These are phyloP conservation scores for Talaromyces sp. DNA, from an alignment of 2,329 filamentous ascomycete species.

Conservation along the genomic window DNA sequence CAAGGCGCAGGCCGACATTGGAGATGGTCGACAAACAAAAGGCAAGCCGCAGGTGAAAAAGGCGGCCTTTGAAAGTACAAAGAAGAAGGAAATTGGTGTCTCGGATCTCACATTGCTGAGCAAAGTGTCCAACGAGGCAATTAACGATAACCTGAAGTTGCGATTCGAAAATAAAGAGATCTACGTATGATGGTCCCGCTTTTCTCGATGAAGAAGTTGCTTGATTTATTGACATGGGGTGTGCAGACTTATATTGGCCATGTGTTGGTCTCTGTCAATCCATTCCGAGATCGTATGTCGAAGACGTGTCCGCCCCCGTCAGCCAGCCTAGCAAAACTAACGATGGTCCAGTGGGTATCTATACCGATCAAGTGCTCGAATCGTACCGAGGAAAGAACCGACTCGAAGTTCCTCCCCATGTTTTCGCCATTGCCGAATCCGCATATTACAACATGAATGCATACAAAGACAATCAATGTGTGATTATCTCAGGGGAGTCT, in stretches of 20 bases:
- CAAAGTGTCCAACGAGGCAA: constrained; percentile 98
- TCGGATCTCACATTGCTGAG: constrained; percentile 95
- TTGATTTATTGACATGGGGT: neutral
- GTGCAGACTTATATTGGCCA: constrained; percentile 93
- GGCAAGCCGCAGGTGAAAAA: constrained; percentile 76
- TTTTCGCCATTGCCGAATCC: constrained; percentile 94
- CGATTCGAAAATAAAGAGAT: constrained; percentile 96
- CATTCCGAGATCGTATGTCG: constrained; percentile 75
- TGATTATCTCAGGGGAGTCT: constrained; percentile 98
- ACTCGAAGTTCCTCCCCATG: constrained; percentile 86
- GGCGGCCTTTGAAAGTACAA: constrained; percentile 88
- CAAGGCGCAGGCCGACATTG: constrained; percentile 36
- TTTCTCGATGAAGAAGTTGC: constrained; percentile 1
- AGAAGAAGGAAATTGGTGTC: constrained; percentile 99
- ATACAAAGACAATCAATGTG: constrained; percentile 97
- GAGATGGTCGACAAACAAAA: constrained; percentile 39
- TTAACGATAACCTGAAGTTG: constrained; percentile 98
- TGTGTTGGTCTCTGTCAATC: constrained; percentile 98
- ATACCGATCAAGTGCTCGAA: constrained; percentile 88
- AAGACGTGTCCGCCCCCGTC: neutral
- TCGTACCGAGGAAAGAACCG: constrained; percentile 97
- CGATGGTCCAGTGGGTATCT: constrained; percentile 69
- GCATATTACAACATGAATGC: constrained; percentile 99
- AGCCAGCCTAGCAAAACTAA: constrained; percentile 27
- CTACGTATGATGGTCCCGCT: constrained; percentile 56